phyloP scores from a whole-genome alignment of 495 filamentous ascomycete genomes.

The Daldinia childiae region DNA sequence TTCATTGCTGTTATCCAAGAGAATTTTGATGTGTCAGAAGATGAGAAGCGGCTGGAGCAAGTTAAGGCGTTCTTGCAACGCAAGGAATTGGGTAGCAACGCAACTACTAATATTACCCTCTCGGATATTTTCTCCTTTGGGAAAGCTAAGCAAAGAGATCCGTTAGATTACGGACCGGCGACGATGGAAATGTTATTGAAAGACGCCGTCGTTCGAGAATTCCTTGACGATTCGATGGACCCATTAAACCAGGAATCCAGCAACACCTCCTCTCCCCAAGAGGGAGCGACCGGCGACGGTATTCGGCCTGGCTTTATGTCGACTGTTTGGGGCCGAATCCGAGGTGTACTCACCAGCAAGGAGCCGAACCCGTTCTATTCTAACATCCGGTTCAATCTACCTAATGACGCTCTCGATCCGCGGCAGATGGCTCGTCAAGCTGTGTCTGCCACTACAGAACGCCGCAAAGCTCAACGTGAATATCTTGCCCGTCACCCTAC shows the following conservation, averaged over 20 bases:
- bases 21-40: slow-evolving; percentile 99
- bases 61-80: slow-evolving; percentile 92
- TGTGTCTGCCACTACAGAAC: slow-evolving; percentile 79
- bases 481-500: slow-evolving; percentile 86
- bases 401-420: slow-evolving; percentile 82
- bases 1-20: slow-evolving; percentile 99
- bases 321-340: slow-evolving; percentile 64
- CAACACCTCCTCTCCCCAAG: slow-evolving; percentile 49
- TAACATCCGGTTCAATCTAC: slow-evolving; percentile 74
- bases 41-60: slow-evolving; percentile 96
- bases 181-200: slow-evolving; percentile 95
- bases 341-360: slow-evolving; percentile 62
- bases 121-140: slow-evolving; percentile 88
- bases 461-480: slow-evolving; percentile 87
- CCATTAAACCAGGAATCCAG: slow-evolving; percentile 53
- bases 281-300: slow-evolving; percentile 32
- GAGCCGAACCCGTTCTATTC: slow-evolving; percentile 98
- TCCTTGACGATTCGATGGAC: slow-evolving; percentile 78
- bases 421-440: slow-evolving; percentile 89
- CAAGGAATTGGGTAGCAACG: slow-evolving; percentile 76
- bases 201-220: slow-evolving; percentile 92
- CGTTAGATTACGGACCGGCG: slow-evolving; percentile 85
- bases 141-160: slow-evolving; percentile 74
- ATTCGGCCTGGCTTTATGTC: slow-evolving; percentile 65
- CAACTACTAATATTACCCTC: slow-evolving; percentile 77